These are phyloP conservation scores for Pythium volutum DNA, from an alignment of 352 stramenopile species.

Conservation along the genomic window DNA sequence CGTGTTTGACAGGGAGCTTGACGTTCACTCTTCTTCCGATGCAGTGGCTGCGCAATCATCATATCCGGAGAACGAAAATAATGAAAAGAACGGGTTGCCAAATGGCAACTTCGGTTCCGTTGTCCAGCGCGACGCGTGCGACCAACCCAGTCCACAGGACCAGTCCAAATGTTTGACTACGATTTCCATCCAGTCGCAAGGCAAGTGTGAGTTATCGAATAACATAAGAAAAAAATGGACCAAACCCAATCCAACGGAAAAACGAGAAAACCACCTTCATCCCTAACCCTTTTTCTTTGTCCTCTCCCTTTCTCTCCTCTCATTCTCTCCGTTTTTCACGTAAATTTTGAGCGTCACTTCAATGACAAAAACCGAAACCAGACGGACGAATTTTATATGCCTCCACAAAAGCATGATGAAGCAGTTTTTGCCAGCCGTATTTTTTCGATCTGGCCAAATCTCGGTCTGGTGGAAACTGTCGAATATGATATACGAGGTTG, in stretches of 20 bases:
- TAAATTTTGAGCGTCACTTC: slow-evolving; percentile 15
- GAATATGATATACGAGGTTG: not conserved
- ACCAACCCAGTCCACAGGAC: not conserved
- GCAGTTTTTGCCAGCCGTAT: slow-evolving; percentile 5
- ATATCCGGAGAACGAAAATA: not conserved
- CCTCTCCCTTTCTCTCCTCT: not conserved
- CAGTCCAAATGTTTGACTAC: not conserved
- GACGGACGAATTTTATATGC: not conserved
- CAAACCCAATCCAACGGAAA: slow-evolving; percentile 6
- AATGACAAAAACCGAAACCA: not conserved
- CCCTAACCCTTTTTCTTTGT: slow-evolving; percentile 1
- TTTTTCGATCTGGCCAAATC: not conserved
- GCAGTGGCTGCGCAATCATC: slow-evolving; percentile 10
- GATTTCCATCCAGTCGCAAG: slow-evolving; percentile 12
- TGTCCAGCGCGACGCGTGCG: not conserved
- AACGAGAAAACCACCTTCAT: not conserved
- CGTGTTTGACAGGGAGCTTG: too few relatives aligned
- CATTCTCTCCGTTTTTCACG: not conserved
- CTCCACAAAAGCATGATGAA: not conserved
- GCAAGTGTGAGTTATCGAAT: slow-evolving; percentile 11
- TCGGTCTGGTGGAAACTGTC: not conserved
- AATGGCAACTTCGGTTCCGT: not conserved
- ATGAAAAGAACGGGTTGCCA: not conserved
- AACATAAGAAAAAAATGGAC: slow-evolving; percentile 11
- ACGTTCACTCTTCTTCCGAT: too few relatives aligned